Conservation (phyloP, 2,329 filamentous ascomycete species). For the Periconia macrospinosa region DNA sequence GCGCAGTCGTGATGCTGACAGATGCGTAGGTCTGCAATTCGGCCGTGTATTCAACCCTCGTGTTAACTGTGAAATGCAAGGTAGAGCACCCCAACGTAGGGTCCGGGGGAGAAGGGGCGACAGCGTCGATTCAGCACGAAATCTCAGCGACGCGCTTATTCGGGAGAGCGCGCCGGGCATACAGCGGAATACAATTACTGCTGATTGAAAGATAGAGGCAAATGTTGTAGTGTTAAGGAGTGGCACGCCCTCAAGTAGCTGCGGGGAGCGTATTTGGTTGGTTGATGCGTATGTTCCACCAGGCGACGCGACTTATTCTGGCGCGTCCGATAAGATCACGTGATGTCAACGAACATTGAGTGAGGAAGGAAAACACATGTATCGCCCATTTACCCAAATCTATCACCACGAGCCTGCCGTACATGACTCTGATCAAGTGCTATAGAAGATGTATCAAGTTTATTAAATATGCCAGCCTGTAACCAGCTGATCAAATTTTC, state of each 20-base stretch:
- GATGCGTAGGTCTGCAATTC: background rate
- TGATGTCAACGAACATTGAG: background rate
- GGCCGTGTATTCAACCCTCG: background rate
- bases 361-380: too few species aligned
- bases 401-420: too few species aligned
- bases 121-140: constrained; percentile 26
- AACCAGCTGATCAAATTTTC: too few species aligned
- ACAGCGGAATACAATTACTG: constrained; percentile 36
- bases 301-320: background rate
- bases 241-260: constrained; percentile 17
- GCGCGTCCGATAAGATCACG: background rate
- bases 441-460: too few species aligned
- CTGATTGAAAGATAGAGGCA: constrained; percentile 26
- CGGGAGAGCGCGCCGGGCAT: constrained; percentile 37
- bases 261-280: constrained; percentile 14
- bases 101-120: constrained; percentile 21
- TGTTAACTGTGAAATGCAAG: background rate
- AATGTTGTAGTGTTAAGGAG: constrained; percentile 20
- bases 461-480: too few species aligned
- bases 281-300: too few species aligned
- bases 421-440: too few species aligned
- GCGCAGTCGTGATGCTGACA: background rate
- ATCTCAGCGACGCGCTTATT: constrained; percentile 38
- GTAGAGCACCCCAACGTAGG: background rate
- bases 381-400: too few species aligned